Base-by-base conservation (phyloP, 345 rosid genomes). In the Sisymbrium irio region DNA sequence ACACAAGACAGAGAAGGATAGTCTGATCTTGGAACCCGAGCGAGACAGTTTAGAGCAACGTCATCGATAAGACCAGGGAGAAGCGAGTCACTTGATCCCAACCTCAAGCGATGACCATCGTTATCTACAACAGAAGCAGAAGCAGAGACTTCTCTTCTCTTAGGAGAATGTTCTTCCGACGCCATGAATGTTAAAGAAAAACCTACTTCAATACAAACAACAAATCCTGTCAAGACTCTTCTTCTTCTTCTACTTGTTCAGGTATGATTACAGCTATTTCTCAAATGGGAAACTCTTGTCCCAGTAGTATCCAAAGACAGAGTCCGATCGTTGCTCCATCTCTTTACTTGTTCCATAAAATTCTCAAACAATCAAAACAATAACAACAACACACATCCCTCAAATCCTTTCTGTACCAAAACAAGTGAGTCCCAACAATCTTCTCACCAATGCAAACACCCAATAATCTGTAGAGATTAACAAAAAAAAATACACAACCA, bases 61-160 rank as follows among this genome's bases (percentile, higher is more conserved):
- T 90, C 97, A 64, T 88, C 93, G 17, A 84, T 77, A 58, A 90
- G 92, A 63, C 97, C 94, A 7, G 93, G 94, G 70, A 90, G 83
- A 73, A 90, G 88, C 4, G 85, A 83, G 79, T 87, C 92, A 75
- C 81, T 84, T 73, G 88, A 80, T 85, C 84, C 85, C 60, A 78
- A 53, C 61, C 71, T 72, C 30, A 64, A 74, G 25, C 78, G 81
- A 76, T 86, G 67, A 58, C 36, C 86, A 79, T 89, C 81, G 65
- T 79, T 77, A 67, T 83, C 83, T 85, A 78, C 84, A 61, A 68
- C 57, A 20, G 37, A 60, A 57, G 62, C 59, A 74, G 28, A 53
- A 65, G 68, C 67, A 79, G 65, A 61, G 51, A 22, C 75, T 81
- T 66, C 71, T 65, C 80, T 83, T 55, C 78, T 83, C 67, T 62